Evolutionary conservation across 1,284 basidiomycete genomes (phyloP), one percentile per base, ranked within the genome.

Genomic region (Anthracocystis panici-leucophaei): DNA sequence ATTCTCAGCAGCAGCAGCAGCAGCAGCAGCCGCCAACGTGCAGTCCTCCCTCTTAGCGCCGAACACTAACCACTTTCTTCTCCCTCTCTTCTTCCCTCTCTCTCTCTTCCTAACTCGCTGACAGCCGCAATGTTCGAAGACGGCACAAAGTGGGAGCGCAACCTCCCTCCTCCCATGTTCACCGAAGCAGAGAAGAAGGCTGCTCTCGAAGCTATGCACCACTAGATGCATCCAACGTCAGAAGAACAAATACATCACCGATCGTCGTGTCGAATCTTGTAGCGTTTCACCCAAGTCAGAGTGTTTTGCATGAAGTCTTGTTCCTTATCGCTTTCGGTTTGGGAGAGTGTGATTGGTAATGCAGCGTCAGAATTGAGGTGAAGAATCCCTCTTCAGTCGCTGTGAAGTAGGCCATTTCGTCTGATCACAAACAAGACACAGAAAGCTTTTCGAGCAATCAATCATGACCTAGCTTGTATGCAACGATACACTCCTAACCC

Each of bases 61-160:
- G 10, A 5, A 21, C 8, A 58, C 59, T 68, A 55, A 62, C 54
- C 20, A 52, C 16, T 21, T 18, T 9, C 7, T 46, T 20, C 5
- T 35, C 16, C 7, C 8, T 21, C 20, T 23, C 27, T 41, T 31
- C 29, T 16, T n/a, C 40, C 1, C 27, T 48, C 27, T 27, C 18
- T 27, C 2, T 42, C 21, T 41, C 27, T 33, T 8, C 14, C 11
- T 41, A 12, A n/a, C 27, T 20, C 14, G 23, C 23, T 18, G 4
- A 40, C 65, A 84, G 82, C 83, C 14, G 73, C 82, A 54, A 76
- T 82, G 78, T 82, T 75, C 63, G 82, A 83, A 64, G 82, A 81
- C 57, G 83, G 83, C 35, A 84, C 82, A 52, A 85, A 85, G 70
- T 85, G 83, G 65, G 72, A 84, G 54, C 77, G 77, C 25, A 77